Percentiles rank a stretch among this genome's conserved stretches.
Conservation (phyloP, 2,329 filamentous ascomycete species). For the Scedosporium aurantiacum region DNA sequence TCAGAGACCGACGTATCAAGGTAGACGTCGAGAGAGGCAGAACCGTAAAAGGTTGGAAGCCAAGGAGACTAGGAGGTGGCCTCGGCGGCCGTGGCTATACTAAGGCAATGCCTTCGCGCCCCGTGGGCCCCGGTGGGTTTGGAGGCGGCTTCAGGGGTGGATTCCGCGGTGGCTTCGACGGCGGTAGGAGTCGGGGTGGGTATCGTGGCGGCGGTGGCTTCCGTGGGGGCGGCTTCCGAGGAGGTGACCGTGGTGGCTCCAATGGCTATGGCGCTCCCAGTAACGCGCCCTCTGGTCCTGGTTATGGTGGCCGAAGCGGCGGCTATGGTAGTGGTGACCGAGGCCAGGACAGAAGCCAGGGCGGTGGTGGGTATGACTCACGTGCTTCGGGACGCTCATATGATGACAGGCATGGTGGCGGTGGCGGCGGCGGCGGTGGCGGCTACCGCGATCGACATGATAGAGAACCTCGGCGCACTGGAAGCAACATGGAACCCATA, state of each 20-base stretch:
- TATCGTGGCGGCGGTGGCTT: slow-evolving; percentile 16
- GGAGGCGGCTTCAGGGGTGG: slow-evolving; percentile 42
- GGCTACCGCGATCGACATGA: slow-evolving; percentile 15
- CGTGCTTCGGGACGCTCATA: slow-evolving; percentile 45
- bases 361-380: slow-evolving; percentile 43
- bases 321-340: slow-evolving; percentile 29
- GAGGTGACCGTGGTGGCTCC: slow-evolving; percentile 24
- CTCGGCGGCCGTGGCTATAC: slow-evolving; percentile 90
- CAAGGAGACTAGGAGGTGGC: slow-evolving; percentile 81
- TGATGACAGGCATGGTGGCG: slow-evolving; percentile 44
- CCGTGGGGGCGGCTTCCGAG: slow-evolving; percentile 14
- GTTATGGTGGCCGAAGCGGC: slow-evolving; percentile 33
- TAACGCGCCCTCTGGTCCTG: slow-evolving; percentile 51
- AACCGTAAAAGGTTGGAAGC: slow-evolving; percentile 88
- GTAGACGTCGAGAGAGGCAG: slow-evolving; percentile 94
- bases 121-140: slow-evolving; percentile 51
- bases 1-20: slow-evolving; percentile 83
- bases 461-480: slow-evolving; percentile 36
- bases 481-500: slow-evolving; percentile 78
- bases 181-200: slow-evolving; percentile 23
- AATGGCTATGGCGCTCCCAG: slow-evolving; percentile 42
- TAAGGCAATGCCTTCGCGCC: slow-evolving; percentile 62
- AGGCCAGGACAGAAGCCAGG: slow-evolving; percentile 32
- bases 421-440: slow-evolving; percentile 23
- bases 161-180: slow-evolving; percentile 42